A percentile compares a stretch with the other conserved stretches of the same genome.
Conservation (phyloP, 2,329 filamentous ascomycete species). For the Raffaelea ambrosiae region DNA sequence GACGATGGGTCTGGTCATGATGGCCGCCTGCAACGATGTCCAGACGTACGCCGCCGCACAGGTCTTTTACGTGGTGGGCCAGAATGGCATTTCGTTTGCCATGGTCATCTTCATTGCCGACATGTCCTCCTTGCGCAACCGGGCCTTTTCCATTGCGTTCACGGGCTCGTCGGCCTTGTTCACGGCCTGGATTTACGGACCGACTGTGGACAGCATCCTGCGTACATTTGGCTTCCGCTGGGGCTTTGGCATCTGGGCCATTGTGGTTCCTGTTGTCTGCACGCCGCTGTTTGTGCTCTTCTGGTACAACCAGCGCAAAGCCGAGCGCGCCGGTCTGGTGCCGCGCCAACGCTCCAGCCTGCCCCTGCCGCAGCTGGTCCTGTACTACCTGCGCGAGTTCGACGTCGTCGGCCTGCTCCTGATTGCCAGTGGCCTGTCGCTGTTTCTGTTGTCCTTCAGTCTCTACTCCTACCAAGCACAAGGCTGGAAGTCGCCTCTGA, state of each 20-base stretch:
- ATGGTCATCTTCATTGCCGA: conserved; percentile 55
- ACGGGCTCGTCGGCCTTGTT: conserved; percentile 56
- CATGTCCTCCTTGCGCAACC: conserved; percentile 54
- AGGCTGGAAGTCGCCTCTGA: conserved; percentile 31
- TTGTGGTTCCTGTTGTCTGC: conserved; percentile 52
- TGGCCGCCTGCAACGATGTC: conserved; percentile 53
- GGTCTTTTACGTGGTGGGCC: conserved; percentile 55
- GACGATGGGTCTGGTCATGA: conserved; percentile 49
- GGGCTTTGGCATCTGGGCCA: conserved; percentile 58
- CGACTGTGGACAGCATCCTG: conserved; percentile 43
- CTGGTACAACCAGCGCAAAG: conserved; percentile 43
- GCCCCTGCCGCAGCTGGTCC: conserved; percentile 34
- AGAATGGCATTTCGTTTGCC: conserved; percentile 28
- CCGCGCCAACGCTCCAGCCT: conserved; percentile 30
- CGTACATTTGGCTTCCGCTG: conserved; percentile 50
- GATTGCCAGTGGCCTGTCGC: conserved; percentile 47
- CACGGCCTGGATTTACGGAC: conserved; percentile 53
- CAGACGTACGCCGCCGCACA: conserved; percentile 53
- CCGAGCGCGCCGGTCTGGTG: conserved; percentile 42
- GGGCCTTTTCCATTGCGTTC: conserved; percentile 54
- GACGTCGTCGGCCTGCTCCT: conserved; percentile 55
- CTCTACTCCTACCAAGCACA: conserved; percentile 36
- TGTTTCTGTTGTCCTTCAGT: conserved; percentile 61
- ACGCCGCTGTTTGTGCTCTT: conserved; percentile 49
- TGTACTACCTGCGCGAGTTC: conserved; percentile 50